phyloP scores from a whole-genome alignment of 495 filamentous ascomycete genomes.

The Penicillium paradoxum region DNA sequence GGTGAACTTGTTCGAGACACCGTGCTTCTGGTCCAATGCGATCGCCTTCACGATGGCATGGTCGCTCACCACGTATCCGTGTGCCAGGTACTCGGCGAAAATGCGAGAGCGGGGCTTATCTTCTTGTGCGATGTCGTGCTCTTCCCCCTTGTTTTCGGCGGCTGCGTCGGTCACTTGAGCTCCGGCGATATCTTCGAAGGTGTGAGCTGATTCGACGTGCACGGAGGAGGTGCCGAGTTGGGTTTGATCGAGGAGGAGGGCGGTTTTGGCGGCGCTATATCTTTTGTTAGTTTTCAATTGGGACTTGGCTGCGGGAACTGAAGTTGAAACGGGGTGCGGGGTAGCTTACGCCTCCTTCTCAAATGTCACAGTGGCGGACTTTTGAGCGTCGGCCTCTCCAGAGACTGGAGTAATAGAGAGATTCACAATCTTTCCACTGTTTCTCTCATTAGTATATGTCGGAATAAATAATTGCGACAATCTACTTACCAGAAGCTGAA shows the following conservation, averaged over 20 bases:
- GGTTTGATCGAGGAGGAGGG: slow-evolving; percentile 93
- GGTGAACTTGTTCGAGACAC: slow-evolving; percentile 73
- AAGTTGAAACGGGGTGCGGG: slow-evolving; percentile 21
- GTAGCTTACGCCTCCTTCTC: slow-evolving; percentile 77
- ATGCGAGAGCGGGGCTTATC: slow-evolving; percentile 93
- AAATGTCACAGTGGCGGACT: slow-evolving; percentile 87
- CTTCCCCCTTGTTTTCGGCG: slow-evolving; percentile 47
- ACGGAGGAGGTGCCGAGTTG: slow-evolving; percentile 80
- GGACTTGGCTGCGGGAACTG: not conserved
- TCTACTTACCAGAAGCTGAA: slow-evolving; percentile 90
- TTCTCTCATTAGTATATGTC: slow-evolving; percentile 21
- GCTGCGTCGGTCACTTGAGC: slow-evolving; percentile 44
- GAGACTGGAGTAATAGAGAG: slow-evolving; percentile 69
- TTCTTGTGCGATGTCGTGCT: slow-evolving; percentile 76
- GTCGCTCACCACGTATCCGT: slow-evolving; percentile 87
- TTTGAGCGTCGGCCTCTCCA: slow-evolving; percentile 51
- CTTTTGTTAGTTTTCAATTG: not conserved
- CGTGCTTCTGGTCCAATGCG: slow-evolving; percentile 84
- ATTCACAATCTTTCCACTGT: slow-evolving; percentile 82
- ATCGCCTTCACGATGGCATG: slow-evolving; percentile 79
- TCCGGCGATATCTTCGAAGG: slow-evolving; percentile 60
- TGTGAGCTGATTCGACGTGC: slow-evolving; percentile 62
- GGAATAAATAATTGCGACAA: slow-evolving; percentile 14
- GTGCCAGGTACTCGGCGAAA: slow-evolving; percentile 89
- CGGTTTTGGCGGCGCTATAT: slow-evolving; percentile 78